These are phyloP conservation scores for Rhynchosporium agropyri DNA, from an alignment of 2,329 filamentous ascomycete genomes.

Conservation along the genomic window DNA sequence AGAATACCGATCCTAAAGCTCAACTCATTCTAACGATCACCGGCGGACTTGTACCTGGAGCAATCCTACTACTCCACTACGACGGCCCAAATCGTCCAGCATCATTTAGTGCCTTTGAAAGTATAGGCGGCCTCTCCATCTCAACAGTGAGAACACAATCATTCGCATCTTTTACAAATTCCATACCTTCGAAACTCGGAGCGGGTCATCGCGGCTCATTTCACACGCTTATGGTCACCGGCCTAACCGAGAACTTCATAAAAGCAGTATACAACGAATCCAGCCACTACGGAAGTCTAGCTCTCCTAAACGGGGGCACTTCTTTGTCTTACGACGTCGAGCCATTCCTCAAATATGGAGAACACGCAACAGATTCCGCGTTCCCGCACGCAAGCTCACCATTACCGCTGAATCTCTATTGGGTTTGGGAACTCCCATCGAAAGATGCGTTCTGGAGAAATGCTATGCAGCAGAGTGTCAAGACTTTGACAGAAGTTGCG, in stretches of 20 bases:
- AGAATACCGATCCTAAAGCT: slow-evolving; percentile 39
- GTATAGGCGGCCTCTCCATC: not conserved
- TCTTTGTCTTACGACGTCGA: slow-evolving; percentile 40
- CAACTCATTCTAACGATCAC: slow-evolving; percentile 40
- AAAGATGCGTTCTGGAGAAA: slow-evolving; percentile 41
- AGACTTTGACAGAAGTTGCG: slow-evolving; percentile 38
- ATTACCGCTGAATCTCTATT: slow-evolving; percentile 39
- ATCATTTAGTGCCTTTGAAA: not conserved
- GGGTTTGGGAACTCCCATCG: slow-evolving; percentile 32
- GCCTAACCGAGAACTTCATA: slow-evolving; percentile 34
- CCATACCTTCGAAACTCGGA: slow-evolving; percentile 30
- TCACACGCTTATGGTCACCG: slow-evolving; percentile 38
- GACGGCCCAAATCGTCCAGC: slow-evolving; percentile 3
- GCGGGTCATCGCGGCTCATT: slow-evolving; percentile 38
- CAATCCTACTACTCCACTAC: slow-evolving; percentile 1
- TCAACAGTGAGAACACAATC: not conserved
- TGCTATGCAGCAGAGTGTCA: slow-evolving; percentile 34
- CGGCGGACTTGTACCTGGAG: slow-evolving; percentile 26
- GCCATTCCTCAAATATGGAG: slow-evolving; percentile 40
- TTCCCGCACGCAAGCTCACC: slow-evolving; percentile 40
- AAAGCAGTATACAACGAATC: slow-evolving; percentile 31
- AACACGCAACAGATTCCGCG: slow-evolving; percentile 40
- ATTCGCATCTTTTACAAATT: slow-evolving; percentile 25
- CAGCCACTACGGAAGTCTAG: slow-evolving; percentile 29
- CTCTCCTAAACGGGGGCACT: slow-evolving; percentile 28